phyloP scores from a whole-genome alignment of 2,329 filamentous ascomycete species.

The Colletotrichum tropicicola region DNA sequence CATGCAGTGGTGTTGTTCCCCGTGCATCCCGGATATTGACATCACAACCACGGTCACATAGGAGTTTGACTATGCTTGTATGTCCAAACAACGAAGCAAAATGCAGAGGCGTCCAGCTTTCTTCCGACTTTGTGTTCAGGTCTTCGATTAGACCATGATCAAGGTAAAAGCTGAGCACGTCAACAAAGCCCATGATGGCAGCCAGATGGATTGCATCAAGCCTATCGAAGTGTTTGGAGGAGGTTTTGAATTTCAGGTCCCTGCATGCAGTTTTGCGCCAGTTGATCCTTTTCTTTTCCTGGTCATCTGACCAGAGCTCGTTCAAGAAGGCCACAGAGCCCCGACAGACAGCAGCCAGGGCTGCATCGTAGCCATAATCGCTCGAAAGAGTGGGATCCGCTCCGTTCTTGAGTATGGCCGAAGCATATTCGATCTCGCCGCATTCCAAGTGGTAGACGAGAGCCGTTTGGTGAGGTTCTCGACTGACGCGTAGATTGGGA shows the following conservation, averaged over 20 bases:
- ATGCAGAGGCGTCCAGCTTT: neutral
- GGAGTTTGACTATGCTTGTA: neutral
- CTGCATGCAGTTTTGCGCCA: too few species aligned
- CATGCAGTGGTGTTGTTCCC: neutral
- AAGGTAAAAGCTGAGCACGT: neutral
- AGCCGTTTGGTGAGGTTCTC: neutral
- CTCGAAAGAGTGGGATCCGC: neutral
- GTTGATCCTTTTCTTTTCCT: too few species aligned
- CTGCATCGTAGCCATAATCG: neutral
- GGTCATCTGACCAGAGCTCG: neutral
- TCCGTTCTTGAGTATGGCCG: neutral
- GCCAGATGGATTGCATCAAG: neutral
- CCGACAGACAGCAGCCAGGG: neutral
- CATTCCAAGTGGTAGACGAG: neutral
- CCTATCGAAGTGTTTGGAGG: too few species aligned
- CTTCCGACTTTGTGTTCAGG: rapidly evolving
- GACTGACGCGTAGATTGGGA: neutral
- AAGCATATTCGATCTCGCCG: neutral
- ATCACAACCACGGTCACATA: neutral
- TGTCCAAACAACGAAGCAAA: neutral
- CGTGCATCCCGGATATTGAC: neutral
- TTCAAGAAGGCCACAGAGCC: neutral
- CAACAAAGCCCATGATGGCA: neutral
- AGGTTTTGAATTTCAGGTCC: too few species aligned
- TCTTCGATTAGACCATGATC: neutral